phyloP scores from a whole-genome alignment of 2,329 filamentous ascomycete species.

The Fusarium incarnatum region DNA sequence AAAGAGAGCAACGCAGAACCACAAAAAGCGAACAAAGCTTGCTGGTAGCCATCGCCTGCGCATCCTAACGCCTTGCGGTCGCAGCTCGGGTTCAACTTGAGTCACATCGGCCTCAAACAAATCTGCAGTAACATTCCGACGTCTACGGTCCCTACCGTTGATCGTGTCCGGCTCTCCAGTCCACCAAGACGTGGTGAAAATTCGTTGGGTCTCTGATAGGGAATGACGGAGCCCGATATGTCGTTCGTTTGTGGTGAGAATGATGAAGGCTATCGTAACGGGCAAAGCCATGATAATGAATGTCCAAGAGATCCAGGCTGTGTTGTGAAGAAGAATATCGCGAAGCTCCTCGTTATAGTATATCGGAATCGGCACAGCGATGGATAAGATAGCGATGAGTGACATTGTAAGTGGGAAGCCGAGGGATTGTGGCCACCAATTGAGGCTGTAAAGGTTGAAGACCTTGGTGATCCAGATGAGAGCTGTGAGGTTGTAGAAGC shows the following conservation, averaged over 20 bases:
- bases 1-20: slow-evolving; percentile 74
- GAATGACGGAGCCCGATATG: slow-evolving; percentile 71
- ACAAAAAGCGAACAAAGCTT: slow-evolving; percentile 75
- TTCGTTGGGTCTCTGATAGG: slow-evolving; percentile 74
- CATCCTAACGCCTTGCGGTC: slow-evolving; percentile 54
- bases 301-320: slow-evolving; percentile 76
- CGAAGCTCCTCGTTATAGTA: slow-evolving; percentile 66
- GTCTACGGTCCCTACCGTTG: slow-evolving; percentile 57
- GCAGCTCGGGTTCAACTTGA: slow-evolving; percentile 41
- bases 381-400: slow-evolving; percentile 69
- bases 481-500: slow-evolving; percentile 74
- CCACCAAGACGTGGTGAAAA: slow-evolving; percentile 76
- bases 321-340: slow-evolving; percentile 71
- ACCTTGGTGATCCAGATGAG: slow-evolving; percentile 78
- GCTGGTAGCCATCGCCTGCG: slow-evolving; percentile 70
- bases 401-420: slow-evolving; percentile 74
- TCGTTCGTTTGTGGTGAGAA: slow-evolving; percentile 72
- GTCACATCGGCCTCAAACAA: slow-evolving; percentile 55
- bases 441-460: slow-evolving; percentile 77
- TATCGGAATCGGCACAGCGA: slow-evolving; percentile 69
- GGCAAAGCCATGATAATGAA: slow-evolving; percentile 78
- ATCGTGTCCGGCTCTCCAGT: slow-evolving; percentile 66
- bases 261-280: slow-evolving; percentile 72
- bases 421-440: slow-evolving; percentile 75
- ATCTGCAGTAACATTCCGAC: slow-evolving; percentile 52